Evolutionary conservation across 2,329 filamentous ascomycete genomes (phyloP), one percentile per base, ranked within the genome.

Genomic region (Ophiostoma tasmaniense): DNA sequence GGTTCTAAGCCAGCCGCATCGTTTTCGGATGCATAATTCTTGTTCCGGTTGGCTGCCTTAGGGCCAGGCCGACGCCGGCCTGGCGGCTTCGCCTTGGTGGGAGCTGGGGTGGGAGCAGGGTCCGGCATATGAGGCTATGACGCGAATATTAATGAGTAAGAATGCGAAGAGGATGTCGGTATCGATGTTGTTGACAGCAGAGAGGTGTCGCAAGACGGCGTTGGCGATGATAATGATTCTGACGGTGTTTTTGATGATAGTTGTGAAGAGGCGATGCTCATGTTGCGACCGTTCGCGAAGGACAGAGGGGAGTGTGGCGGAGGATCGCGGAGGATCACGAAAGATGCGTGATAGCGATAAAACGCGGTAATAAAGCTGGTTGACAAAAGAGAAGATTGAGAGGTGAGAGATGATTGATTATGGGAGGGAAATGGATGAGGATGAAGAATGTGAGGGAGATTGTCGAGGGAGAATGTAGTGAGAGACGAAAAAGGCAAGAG

Each of bases 11-110:
- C 76, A 62, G 75, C 77, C 73, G 78, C 77, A 73, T 87, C 85
- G 73, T 83, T 86, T 75, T 87, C 85, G 3, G 85, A 87, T 30
- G 83, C 85, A 73, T 87, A 87, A n/a, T 80, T 81, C 76, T 84
- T 87, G 70, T 14, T 30, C 11, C 82, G 82, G 13, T 77, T 78
- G 20, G 65, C 37, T 50, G 81, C 74, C 22, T 76, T 74, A 67
- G 77, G 73, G 70, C 80, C 76, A 75, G 78, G 73, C 75, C 80
- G 76, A 75, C 81, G 78, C 73, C 80, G 75, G 71, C 76, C 78
- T 59, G 80, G 78, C 66, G 79, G 77, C 74, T 73, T 74, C 52
- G 66, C 70, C 68, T 72, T 68, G 28, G 35, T 59, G 55, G 28
- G 50, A 65, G 64, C 64, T 37, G 17, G 30, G 5, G 61, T 39